Conservation (phyloP, 495 filamentous ascomycete genomes). For the Penicillium ucsense region DNA sequence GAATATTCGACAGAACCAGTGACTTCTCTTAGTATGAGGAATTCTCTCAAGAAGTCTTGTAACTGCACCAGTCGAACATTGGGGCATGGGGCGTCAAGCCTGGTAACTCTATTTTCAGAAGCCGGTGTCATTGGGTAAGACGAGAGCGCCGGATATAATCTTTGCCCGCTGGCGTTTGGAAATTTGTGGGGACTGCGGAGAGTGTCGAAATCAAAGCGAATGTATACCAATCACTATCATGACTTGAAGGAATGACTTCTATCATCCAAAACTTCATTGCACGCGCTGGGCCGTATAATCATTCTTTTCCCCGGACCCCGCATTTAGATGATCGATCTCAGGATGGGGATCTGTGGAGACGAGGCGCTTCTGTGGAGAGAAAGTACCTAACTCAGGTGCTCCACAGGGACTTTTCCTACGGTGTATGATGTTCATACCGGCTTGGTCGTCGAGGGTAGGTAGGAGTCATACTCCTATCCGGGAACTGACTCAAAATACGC, state of each 20-base stretch:
- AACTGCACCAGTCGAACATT: not conserved
- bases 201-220: not conserved
- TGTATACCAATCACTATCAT: not conserved
- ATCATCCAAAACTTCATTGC: too few species aligned
- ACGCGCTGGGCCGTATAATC: not conserved
- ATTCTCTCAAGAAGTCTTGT: too few species aligned
- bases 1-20: too few species aligned
- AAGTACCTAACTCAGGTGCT: not conserved
- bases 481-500: too few species aligned
- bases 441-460: conserved; percentile 5
- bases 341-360: not conserved
- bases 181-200: conserved; percentile 4
- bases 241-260: not conserved
- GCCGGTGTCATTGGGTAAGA: not conserved
- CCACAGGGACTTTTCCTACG: not conserved
- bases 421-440: conserved; percentile 6
- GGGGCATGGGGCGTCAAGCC: not conserved
- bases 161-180: not conserved
- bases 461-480: not conserved
- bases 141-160: not conserved
- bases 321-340: not conserved
- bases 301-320: not conserved
- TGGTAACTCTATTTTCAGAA: too few species aligned
- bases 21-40: too few species aligned
- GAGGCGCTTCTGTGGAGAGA: not conserved